Conservation (phyloP, 2,329 filamentous ascomycete species). For the Stagonosporopsis rhizophila region DNA sequence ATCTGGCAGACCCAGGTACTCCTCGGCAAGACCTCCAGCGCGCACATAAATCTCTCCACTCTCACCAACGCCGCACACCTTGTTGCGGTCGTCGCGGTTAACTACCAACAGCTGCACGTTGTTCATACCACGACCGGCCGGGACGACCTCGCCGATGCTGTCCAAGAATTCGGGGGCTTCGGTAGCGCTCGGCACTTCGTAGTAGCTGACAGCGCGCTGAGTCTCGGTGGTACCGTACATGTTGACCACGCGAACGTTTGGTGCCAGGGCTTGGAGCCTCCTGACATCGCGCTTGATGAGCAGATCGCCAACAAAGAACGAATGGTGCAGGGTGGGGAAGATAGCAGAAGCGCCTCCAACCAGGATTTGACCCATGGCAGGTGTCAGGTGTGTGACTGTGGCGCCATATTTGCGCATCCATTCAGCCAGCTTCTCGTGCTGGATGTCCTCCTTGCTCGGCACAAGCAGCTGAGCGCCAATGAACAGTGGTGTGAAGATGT, state of each 20-base stretch:
- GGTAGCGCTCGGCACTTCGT: constrained; percentile 72
- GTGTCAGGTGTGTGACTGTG: constrained; percentile 87
- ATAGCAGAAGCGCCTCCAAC: constrained; percentile 81
- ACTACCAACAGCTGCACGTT: constrained; percentile 70
- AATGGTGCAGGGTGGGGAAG: constrained; percentile 78
- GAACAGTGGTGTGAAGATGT: constrained; percentile 92
- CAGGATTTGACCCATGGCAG: constrained; percentile 94
- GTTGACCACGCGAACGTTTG: constrained; percentile 78
- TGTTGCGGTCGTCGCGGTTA: constrained; percentile 43
- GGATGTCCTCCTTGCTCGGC: constrained; percentile 82
- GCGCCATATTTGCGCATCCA: constrained; percentile 82
- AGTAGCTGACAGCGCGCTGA: constrained; percentile 81
- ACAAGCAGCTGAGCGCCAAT: constrained; percentile 80
- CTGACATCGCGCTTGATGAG: constrained; percentile 84
- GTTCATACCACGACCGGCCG: constrained; percentile 84
- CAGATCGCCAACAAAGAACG: constrained; percentile 92
- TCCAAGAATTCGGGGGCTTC: constrained; percentile 70
- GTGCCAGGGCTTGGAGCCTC: constrained; percentile 75
- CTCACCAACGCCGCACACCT: constrained; percentile 80
- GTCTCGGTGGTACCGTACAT: constrained; percentile 93
- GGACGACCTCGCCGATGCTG: constrained; percentile 75
- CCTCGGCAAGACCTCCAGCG: constrained; percentile 83
- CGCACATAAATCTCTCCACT: constrained; percentile 84
- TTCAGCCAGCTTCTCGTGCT: constrained; percentile 82
- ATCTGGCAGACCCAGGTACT: constrained; percentile 70